Evolutionary conservation across 257 asterid species (phyloP), one percentile per base, ranked within the genome.

Genomic region (Asclepias syriaca): DNA sequence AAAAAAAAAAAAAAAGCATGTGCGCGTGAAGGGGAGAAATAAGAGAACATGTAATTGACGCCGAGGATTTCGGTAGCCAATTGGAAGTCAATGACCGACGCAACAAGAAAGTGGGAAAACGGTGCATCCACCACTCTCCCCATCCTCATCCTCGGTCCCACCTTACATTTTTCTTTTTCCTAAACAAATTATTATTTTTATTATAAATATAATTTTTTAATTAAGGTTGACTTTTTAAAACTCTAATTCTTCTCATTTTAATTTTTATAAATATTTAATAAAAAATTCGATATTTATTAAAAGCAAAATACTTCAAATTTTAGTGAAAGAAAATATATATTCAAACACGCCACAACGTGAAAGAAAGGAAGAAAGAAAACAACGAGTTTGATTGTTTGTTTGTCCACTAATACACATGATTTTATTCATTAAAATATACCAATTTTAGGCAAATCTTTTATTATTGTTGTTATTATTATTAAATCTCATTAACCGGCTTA

Each of bases 61-160:
- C 82, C 88, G 90, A 6, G 77, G 85, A 86, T 86, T 74, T 74
- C 86, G 90, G 90, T 72, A 61, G 16, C 66, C 2, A 78, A 75
- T 22, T 64, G 77, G 72, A 65, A 45, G 85, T 82, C 85, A 78
- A 77, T 50, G 66, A 55, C 65, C 49, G 69, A 43, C 43, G 77
- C 57, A 58, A 65, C 46, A 76, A 72, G 77, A 53, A 72, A 50
- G 37, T 70, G 65, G 59, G 16, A 54, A 59, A 40, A 48, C 72
- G 81, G 72, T 58, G 79, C 24, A 51, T 21, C 24, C 24, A 69
- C 49, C 61, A 29, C 63, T 18, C 22, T 8, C 45, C 0, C 45
- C 45, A 40, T 5, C 46, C 8, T 40, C 46, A 8, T 40, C 12
- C 1, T 5, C 39, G 65, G 22, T 32, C 68, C 65, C 68, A 34